Base-by-base conservation (phyloP, 345 rosid species). In the Boechera divaricarpa region DNA sequence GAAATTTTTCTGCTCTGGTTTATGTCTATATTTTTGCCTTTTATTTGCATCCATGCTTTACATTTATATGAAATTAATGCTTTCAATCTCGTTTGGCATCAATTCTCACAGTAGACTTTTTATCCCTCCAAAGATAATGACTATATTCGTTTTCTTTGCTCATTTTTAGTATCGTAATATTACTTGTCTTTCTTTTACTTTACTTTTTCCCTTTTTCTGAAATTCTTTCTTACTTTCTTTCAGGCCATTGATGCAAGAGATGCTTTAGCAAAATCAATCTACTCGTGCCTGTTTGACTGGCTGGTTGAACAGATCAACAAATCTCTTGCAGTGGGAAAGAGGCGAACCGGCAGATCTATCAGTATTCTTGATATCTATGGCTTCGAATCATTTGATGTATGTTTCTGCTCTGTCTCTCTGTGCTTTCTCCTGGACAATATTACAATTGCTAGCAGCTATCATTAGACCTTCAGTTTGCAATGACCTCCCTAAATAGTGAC, bases 311-410 rank as follows among this genome's bases (percentile, higher is more conserved):
- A 92, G 86, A 88, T 95, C 70, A 95, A 95, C 83, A 92, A 89
- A 67, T 92, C 99, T 58, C 97, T 95, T 61, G 92, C 94, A 29
- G 98, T 89, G 76, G 98, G 99, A 73, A 95, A 95, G 83, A 86
- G 89, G 73, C 84, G 96, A 80, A 88, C 97, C 1, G 98, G 99
- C 68, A 86, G 99, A 89, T 90, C 98, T 75, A 95, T 95, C 79
- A 92, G 99, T 85, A 95, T 95, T 86, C 97, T 95, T 76, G 99
- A 95, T 83, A 95, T 95, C 60, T 95, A 95, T 76, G 99, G 99
- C 79, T 95, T 95, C 78, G 99, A 95, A 82, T 95, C 99, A 15
- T 95, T 95, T 88, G 89, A 91, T 78, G 99, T 95, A 87, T 72
- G 90, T 67, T 67, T 16, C 74, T 53, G 6, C 58, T 42, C 38